Percentiles rank a stretch among this genome's conserved stretches.
Evolutionary conservation across 768 basidiomycete genomes (phyloP).

Genomic region (Podaxis mareebaensis): DNA sequence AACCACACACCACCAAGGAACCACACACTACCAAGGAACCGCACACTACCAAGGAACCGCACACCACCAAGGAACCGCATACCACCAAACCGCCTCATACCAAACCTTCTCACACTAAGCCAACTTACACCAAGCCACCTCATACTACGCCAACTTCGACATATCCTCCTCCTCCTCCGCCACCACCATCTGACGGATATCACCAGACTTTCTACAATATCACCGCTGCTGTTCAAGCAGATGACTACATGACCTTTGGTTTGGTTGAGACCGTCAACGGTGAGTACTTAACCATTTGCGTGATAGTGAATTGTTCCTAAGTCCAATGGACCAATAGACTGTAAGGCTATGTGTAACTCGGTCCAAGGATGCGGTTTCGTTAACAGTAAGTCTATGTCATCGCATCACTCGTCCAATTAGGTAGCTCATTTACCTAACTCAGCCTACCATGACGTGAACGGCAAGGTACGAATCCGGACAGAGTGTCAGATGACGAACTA

Average conservation of each 20-base stretch:
- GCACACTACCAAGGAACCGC: too few relatives aligned
- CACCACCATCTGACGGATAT: conserved; percentile 32
- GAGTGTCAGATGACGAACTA: not conserved
- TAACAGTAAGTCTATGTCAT: conserved; percentile 35
- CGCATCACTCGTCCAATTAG: not conserved
- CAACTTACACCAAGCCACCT: conserved; percentile 15
- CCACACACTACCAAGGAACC: too few relatives aligned
- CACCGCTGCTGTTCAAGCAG: conserved; percentile 43
- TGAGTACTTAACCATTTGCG: conserved; percentile 19
- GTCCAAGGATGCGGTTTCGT: conserved; percentile 41
- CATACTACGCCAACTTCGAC: conserved; percentile 13
- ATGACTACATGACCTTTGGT: conserved; percentile 43
- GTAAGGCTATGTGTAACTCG: conserved; percentile 45
- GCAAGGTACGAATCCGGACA: conserved; percentile 31
- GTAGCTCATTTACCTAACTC: not conserved
- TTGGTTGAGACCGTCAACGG: conserved; percentile 44
- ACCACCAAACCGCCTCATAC: too few relatives aligned
- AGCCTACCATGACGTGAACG: conserved; percentile 50
- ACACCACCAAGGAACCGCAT: too few relatives aligned
- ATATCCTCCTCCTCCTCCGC: conserved; percentile 17
- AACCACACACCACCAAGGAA: too few relatives aligned
- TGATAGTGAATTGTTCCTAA: not conserved
- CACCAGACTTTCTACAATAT: conserved; percentile 39
- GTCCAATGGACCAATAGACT: conserved; percentile 28
- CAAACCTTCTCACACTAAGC: not conserved